Conservation (phyloP, 352 stramenopile species). For the Paralagenidium karlingii region DNA sequence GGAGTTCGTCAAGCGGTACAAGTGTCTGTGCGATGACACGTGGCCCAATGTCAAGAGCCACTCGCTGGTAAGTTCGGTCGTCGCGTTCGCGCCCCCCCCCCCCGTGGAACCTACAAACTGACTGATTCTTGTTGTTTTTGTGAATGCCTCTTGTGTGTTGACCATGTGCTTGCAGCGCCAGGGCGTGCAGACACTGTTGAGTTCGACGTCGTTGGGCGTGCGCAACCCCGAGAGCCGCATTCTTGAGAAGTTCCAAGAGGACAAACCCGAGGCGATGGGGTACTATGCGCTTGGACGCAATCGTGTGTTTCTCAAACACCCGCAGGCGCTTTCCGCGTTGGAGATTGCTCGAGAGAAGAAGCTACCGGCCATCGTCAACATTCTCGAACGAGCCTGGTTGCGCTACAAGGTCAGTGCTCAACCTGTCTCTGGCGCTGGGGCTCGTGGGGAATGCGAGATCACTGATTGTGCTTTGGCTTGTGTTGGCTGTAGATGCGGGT, state of each 20-base stretch:
- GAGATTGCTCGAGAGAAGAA: conserved; percentile 70
- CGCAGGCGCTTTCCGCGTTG: conserved; percentile 76
- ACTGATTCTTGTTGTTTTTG: too few species aligned
- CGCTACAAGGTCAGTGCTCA: conserved; percentile 44
- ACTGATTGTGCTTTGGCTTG: not conserved
- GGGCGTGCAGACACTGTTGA: conserved; percentile 59
- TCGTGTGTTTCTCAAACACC: conserved; percentile 85
- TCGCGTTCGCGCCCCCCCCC: not conserved
- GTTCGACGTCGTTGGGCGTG: conserved; percentile 40
- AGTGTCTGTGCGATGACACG: conserved; percentile 67
- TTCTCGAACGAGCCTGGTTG: conserved; percentile 75
- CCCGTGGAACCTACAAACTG: conserved; percentile 1
- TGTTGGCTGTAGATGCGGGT: conserved; percentile 24
- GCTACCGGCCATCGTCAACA: conserved; percentile 65
- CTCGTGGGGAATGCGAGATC: not conserved
- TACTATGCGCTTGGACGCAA: conserved; percentile 78
- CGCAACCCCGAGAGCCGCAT: conserved; percentile 31
- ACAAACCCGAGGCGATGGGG: conserved; percentile 52
- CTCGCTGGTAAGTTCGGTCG: conserved; percentile 17
- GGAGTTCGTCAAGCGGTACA: conserved; percentile 77
- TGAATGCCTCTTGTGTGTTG: not conserved
- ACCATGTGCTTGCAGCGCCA: conserved; percentile 22
- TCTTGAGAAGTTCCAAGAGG: conserved; percentile 40
- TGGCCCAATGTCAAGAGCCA: conserved; percentile 51
- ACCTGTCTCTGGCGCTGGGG: not conserved